Conservation (phyloP, 768 basidiomycete genomes). For the Mycena alexandri region DNA sequence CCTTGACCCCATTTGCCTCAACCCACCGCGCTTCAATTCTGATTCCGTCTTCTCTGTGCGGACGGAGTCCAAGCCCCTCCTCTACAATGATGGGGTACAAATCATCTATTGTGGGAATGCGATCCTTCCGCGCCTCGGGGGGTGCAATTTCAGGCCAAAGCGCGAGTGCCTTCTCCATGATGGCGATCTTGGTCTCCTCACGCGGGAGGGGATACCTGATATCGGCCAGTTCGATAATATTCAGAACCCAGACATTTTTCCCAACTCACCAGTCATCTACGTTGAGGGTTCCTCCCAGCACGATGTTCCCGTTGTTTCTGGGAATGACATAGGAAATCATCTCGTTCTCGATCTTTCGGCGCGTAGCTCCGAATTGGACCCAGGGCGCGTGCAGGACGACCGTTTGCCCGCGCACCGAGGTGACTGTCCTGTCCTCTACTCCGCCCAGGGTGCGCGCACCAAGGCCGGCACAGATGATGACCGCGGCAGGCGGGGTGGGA, state of each 20-base stretch:
- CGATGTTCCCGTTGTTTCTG: slow-evolving; percentile 62
- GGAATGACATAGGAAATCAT: slow-evolving; percentile 71
- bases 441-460: slow-evolving; percentile 70
- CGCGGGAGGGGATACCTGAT: slow-evolving; percentile 37
- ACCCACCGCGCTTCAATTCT: slow-evolving; percentile 63
- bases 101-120: slow-evolving; percentile 50
- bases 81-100: slow-evolving; percentile 51
- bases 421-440: slow-evolving; percentile 68
- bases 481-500: slow-evolving; percentile 29
- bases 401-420: slow-evolving; percentile 75
- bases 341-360: slow-evolving; percentile 33
- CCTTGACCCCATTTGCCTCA: slow-evolving; percentile 37
- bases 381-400: slow-evolving; percentile 66
- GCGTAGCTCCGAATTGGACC: slow-evolving; percentile 44
- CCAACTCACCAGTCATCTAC: slow-evolving; percentile 54
- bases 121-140: slow-evolving; percentile 44
- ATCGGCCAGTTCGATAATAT: background rate
- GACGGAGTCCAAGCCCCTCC: slow-evolving; percentile 60
- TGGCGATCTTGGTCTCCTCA: slow-evolving; percentile 35
- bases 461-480: slow-evolving; percentile 40
- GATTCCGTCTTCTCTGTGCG: slow-evolving; percentile 66
- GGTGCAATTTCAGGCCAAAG: slow-evolving; percentile 54
- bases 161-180: slow-evolving; percentile 35
- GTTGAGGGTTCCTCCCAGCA: slow-evolving; percentile 72
- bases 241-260: background rate